These are phyloP conservation scores for Astrothelium macrocarpum DNA, from an alignment of 495 filamentous ascomycete species.

Conservation along the genomic window DNA sequence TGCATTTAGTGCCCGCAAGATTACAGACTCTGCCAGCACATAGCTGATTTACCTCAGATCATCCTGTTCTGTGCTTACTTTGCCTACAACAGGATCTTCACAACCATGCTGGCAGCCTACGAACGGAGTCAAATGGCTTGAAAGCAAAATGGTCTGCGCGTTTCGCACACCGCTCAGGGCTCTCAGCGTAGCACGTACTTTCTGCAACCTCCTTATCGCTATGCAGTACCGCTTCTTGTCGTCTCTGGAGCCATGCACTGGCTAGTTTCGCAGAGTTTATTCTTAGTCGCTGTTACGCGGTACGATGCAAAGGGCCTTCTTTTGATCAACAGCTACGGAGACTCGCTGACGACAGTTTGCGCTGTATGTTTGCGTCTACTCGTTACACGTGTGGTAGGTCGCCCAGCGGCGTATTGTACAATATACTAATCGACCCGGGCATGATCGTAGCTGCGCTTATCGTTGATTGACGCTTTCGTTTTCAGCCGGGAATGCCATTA, in stretches of 20 bases:
- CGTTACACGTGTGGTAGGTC: too few relatives aligned
- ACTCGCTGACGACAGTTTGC: too few relatives aligned
- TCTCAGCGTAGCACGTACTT: not conserved
- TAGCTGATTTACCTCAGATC: not conserved
- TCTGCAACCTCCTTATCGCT: not conserved
- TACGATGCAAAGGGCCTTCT: not conserved
- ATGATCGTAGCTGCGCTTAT: too few relatives aligned
- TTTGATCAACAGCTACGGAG: too few relatives aligned
- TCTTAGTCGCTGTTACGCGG: not conserved
- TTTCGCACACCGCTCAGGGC: not conserved
- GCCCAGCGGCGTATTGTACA: too few relatives aligned
- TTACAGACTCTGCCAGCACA: too few relatives aligned
- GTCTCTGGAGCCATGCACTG: not conserved
- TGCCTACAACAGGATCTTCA: not conserved
- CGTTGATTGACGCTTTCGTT: too few relatives aligned
- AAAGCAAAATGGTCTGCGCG: not conserved
- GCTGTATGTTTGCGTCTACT: too few relatives aligned
- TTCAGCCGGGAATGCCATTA: too few relatives aligned
- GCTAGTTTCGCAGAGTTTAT: not conserved
- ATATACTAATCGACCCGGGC: too few relatives aligned
- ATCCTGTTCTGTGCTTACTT: not conserved
- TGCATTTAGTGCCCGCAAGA: too few relatives aligned
- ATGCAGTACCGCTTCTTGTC: not conserved
- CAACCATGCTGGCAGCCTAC: not conserved
- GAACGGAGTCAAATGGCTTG: not conserved